Evolutionary conservation across 345 rosid species (phyloP).

Genomic region (Pistacia vera): DNA sequence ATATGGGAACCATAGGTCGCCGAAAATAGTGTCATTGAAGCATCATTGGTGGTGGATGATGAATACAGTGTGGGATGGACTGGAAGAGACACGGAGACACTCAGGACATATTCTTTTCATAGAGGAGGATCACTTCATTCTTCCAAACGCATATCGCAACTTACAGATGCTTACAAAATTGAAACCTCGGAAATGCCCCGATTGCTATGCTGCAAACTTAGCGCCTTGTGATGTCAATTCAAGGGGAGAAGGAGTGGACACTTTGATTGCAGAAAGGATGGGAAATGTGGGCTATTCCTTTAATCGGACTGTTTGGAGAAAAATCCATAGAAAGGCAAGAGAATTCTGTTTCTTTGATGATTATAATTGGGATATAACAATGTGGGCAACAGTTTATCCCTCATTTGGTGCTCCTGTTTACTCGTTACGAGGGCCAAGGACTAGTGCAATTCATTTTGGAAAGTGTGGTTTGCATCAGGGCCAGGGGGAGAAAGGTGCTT

Average conservation of each 20-base stretch:
- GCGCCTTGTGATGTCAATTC: constrained; percentile 93
- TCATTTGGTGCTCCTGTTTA: constrained; percentile 88
- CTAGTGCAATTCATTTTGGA: constrained; percentile 94
- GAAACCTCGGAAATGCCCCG: constrained; percentile 73
- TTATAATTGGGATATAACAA: constrained; percentile 97
- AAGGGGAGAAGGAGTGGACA: constrained; percentile 76
- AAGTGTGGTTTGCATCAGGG: constrained; percentile 99
- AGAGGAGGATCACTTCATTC: constrained; percentile 95
- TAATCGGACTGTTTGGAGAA: constrained; percentile 84
- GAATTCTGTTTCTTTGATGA: constrained; percentile 95
- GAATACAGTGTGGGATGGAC: constrained; percentile 97
- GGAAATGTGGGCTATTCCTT: constrained; percentile 92
- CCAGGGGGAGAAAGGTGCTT: constrained; percentile 56
- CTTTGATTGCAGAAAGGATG: constrained; percentile 90
- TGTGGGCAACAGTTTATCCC: constrained; percentile 98
- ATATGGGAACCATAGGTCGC: constrained; percentile 87
- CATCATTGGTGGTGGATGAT: constrained; percentile 99
- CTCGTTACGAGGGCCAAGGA: constrained; percentile 83
- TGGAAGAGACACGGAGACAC: constrained; percentile 66
- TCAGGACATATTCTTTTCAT: constrained; percentile 85
- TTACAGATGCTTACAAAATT: constrained; percentile 64
- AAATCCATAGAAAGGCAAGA: constrained; percentile 70
- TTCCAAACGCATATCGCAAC: constrained; percentile 93
- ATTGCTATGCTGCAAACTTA: constrained; percentile 90
- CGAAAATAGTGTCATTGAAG: constrained; percentile 89